Conservation (phyloP, 257 asterid genomes). For the Paraleonurus japonicus region DNA sequence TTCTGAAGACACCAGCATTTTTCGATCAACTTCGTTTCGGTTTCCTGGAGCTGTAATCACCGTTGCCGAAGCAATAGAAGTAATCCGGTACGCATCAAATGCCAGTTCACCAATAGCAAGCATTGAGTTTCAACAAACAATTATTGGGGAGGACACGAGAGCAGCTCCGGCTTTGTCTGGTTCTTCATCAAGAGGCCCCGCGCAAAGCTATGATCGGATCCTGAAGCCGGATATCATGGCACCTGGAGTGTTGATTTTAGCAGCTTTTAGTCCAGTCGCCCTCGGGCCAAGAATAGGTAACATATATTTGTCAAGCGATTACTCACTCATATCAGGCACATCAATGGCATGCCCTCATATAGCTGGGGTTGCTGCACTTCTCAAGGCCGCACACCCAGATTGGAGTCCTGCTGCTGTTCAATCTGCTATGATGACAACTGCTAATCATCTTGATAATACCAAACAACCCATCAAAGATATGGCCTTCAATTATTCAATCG, state of each 20-base stretch:
- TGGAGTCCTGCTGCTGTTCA: slow-evolving; percentile 52
- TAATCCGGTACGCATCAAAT: neutral
- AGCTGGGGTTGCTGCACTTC: slow-evolving; percentile 41
- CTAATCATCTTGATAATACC: slow-evolving; percentile 38
- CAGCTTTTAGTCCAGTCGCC: slow-evolving; percentile 24
- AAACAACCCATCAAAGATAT: slow-evolving; percentile 37
- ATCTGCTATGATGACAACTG: slow-evolving; percentile 59
- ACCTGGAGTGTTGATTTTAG: slow-evolving; percentile 35
- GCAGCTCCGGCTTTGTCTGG: neutral
- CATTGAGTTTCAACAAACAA: neutral
- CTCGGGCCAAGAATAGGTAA: slow-evolving; percentile 19
- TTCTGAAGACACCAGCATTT: neutral
- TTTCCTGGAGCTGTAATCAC: neutral
- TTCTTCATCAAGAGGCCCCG: neutral
- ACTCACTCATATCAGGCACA: slow-evolving; percentile 34
- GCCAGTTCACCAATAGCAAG: neutral
- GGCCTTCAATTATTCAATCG: neutral
- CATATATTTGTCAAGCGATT: slow-evolving; percentile 23
- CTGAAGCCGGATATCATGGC: slow-evolving; percentile 44
- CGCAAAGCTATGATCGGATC: neutral
- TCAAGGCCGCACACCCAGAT: slow-evolving; percentile 42
- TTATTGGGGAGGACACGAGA: neutral
- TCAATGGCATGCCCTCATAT: slow-evolving; percentile 50
- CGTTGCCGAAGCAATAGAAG: neutral
- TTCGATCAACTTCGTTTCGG: neutral